Evolutionary conservation across 106 monocot species (phyloP), one percentile per base, ranked within the genome.

Genomic region (Posidonia australis): DNA sequence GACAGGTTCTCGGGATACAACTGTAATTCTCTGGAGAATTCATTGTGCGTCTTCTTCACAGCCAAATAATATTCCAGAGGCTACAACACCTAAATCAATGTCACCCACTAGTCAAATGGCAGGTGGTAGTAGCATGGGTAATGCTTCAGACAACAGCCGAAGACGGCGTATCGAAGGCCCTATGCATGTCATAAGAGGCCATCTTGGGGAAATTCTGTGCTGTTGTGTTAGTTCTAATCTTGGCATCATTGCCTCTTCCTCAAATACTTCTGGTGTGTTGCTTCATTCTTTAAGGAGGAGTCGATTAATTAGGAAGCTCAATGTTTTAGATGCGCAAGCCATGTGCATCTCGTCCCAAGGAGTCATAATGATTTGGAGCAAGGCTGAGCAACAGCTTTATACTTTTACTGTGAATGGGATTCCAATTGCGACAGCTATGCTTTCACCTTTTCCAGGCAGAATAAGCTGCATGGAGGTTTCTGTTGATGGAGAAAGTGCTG

Each of bases 381-480:
- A 75, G 41, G 27, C 32, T 28, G 77, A 83, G 59, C 87, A 76
- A 49, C 87, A 53, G 28, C 48, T 91, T 20, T 63, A 66, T 53
- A 98, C 91, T 29, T 91, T 91, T 48, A 85, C 91, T 16, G 72
- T 98, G 43, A 98, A 98, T 74, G 98, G 98, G 12, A 62, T 85
- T 42, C 82, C 77, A 9, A 85, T 98, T 30, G 67, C 79, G 25
- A 73, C 73, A 16, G 67, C 77, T 47, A 19, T 46, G 24, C 58
- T 96, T 12, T 74, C 64, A 5, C 77, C 84, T 64, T 85, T 87
- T 44, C 44, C 58, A 13, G 91, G 98, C 44, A 69, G 18, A 46
- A 77, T 98, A 55, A 87, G 73, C 60, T 98, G 91, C 70, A 85
- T 98, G 29, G 70, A 84, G 67, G 76, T 91, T 63, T 91, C 91